These are phyloP conservation scores for Trichocladium antarcticum DNA, from an alignment of 495 filamentous ascomycete genomes.

Conservation along the genomic window DNA sequence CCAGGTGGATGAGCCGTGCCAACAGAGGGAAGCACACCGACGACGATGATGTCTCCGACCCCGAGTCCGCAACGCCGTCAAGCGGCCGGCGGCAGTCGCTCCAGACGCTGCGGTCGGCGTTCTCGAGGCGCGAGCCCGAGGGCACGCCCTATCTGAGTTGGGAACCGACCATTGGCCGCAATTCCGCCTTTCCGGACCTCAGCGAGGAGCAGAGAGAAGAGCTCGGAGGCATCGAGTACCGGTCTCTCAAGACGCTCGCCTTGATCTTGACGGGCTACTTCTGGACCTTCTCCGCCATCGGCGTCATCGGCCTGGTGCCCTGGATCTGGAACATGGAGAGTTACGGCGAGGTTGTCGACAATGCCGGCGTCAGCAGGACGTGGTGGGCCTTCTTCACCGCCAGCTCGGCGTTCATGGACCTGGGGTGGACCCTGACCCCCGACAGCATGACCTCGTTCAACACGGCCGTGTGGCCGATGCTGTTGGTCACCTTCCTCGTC, in stretches of 20 bases:
- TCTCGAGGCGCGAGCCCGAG: conserved; percentile 36
- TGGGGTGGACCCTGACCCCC: conserved; percentile 77
- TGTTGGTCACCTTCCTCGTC: conserved; percentile 70
- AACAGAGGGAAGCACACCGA: conserved; percentile 15
- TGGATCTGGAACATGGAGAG: conserved; percentile 60
- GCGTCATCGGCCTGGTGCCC: conserved; percentile 55
- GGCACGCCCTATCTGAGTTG: conserved; percentile 83
- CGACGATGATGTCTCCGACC: conserved; percentile 8
- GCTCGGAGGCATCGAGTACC: conserved; percentile 88
- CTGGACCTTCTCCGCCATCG: conserved; percentile 61
- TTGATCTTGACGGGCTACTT: conserved; percentile 69
- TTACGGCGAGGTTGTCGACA: conserved; percentile 51
- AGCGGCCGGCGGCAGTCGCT: conserved; percentile 22
- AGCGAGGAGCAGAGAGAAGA: conserved; percentile 86
- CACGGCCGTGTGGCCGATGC: conserved; percentile 57
- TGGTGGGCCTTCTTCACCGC: conserved; percentile 93
- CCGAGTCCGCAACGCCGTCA: neutral
- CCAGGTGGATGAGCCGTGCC: conserved; percentile 11
- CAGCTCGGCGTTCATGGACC: conserved; percentile 77
- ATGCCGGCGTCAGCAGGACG: conserved; percentile 48
- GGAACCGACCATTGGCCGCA: conserved; percentile 82
- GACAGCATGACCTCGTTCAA: conserved; percentile 88
- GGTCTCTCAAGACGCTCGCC: conserved; percentile 75
- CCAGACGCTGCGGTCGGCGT: conserved; percentile 23
- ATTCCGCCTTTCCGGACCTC: conserved; percentile 81